phyloP scores from a whole-genome alignment of 1,284 basidiomycete species.

The Moniliophthora roreri region DNA sequence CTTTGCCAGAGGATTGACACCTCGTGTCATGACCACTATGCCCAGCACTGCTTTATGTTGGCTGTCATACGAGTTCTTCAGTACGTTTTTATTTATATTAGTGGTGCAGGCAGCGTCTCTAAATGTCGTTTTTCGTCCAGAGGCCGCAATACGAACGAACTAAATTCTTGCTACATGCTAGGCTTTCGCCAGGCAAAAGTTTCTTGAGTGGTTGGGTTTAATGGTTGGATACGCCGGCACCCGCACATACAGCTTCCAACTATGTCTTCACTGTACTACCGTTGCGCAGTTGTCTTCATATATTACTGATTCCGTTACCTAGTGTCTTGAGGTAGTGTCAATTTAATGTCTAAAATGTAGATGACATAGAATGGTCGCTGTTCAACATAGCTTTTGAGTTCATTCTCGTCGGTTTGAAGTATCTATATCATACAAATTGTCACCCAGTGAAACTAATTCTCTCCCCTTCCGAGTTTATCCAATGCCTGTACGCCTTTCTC shows the following conservation, averaged over 20 bases:
- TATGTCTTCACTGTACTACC: constrained; percentile 1
- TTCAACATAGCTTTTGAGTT: no score
- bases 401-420: no score
- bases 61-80: constrained; percentile 97
- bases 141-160: constrained; percentile 64
- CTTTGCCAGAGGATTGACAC: constrained; percentile 86
- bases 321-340: neutral
- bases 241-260: neutral
- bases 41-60: constrained; percentile 98
- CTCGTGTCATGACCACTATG: constrained; percentile 93
- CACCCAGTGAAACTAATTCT: constrained; percentile 35
- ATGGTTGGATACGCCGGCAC: neutral
- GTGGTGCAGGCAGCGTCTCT: constrained; percentile 9
- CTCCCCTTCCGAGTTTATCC: constrained; percentile 80
- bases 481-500: constrained; percentile 82
- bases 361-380: no score
- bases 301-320: neutral
- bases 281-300: constrained; percentile 1
- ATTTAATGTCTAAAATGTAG: no score
- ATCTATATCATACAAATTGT: no score
- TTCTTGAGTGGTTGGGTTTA: neutral
- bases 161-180: constrained; percentile 2
- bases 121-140: constrained; percentile 36
- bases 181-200: neutral
- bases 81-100: constrained; percentile 50